A percentile compares a stretch with the other conserved stretches of the same genome.
Conservation (phyloP, 495 filamentous ascomycete species). For the Hapsidospora chrysogenum region DNA sequence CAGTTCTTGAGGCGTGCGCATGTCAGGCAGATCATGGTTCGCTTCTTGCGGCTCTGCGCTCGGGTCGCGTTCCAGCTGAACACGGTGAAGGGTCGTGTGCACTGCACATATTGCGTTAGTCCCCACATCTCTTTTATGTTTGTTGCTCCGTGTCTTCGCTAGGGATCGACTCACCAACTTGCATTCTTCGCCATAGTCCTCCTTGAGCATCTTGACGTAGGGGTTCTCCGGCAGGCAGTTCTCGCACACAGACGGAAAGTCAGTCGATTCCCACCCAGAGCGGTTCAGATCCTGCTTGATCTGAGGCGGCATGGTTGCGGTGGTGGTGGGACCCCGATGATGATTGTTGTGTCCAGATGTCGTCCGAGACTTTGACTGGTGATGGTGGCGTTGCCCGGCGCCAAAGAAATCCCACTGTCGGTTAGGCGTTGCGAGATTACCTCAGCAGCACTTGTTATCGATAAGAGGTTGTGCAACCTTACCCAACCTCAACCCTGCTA, state of each 20-base stretch:
- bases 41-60: constrained; percentile 69
- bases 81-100: constrained; percentile 88
- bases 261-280: constrained; percentile 88
- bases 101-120: constrained; percentile 13
- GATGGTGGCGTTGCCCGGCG: no score
- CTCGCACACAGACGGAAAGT: constrained; percentile 52
- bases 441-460: neutral
- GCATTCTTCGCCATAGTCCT: constrained; percentile 73
- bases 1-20: constrained; percentile 92
- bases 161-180: constrained; percentile 26
- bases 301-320: constrained; percentile 31
- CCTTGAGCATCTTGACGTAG: constrained; percentile 97
- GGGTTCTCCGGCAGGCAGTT: constrained; percentile 88
- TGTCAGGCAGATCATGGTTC: constrained; percentile 85
- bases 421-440: neutral
- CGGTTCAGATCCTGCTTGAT: constrained; percentile 96
- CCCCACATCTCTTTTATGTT: no score
- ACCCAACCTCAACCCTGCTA: no score
- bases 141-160: neutral
- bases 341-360: no score
- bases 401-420: no score
- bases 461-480: no score
- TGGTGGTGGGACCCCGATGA: no score
- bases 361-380: no score
- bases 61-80: constrained; percentile 88